phyloP scores from a whole-genome alignment of 768 basidiomycete genomes.

The Mycena pura region DNA sequence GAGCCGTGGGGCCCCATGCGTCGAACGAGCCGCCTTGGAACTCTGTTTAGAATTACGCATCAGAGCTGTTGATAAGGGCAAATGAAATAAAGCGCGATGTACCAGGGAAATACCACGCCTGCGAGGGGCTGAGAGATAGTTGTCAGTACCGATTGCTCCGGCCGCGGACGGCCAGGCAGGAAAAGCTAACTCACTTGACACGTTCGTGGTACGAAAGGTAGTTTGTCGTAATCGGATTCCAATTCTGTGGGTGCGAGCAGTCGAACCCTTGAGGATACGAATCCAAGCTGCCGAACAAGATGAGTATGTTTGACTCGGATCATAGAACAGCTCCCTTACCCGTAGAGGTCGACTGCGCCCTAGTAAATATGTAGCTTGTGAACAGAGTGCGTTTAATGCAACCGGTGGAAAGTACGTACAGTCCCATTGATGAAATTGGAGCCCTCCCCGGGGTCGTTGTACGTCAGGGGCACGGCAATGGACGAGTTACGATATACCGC shows the following conservation, averaged over 20 bases:
- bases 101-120: constrained; percentile 79
- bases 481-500: constrained; percentile 57
- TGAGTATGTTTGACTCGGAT: background rate
- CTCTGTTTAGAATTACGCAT: constrained; percentile 35
- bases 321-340: constrained; percentile 44
- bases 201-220: constrained; percentile 69
- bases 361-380: constrained; percentile 28
- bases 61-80: constrained; percentile 15
- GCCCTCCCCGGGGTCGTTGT: constrained; percentile 69
- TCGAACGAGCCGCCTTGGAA: constrained; percentile 83
- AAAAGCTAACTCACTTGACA: constrained; percentile 36
- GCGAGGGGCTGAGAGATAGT: constrained; percentile 40
- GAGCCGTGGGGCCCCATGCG: constrained; percentile 79
- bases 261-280: constrained; percentile 83
- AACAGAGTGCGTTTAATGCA: background rate
- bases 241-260: constrained; percentile 72
- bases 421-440: constrained; percentile 75
- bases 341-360: constrained; percentile 81
- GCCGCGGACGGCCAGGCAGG: background rate
- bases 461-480: constrained; percentile 75
- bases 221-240: constrained; percentile 68
- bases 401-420: constrained; percentile 40
- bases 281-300: constrained; percentile 51
- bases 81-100: constrained; percentile 4
- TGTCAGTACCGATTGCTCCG: background rate